Evolutionary conservation across 192 early-diverging fungal genomes (phyloP).

Genomic region (Dimargaris cristalligena): DNA sequence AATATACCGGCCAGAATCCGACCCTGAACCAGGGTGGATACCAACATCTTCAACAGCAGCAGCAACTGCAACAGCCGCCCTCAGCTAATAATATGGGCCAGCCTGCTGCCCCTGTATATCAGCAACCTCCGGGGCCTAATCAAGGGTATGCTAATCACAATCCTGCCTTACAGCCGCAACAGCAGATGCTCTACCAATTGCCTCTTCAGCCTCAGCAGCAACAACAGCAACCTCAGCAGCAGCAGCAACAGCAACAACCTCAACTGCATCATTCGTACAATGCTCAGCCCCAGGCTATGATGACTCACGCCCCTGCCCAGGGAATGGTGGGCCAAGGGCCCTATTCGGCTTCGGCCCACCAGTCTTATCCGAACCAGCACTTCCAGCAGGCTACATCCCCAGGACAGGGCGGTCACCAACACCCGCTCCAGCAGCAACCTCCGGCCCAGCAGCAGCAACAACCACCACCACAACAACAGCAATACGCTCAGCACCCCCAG

Average conservation of each 20-base stretch:
- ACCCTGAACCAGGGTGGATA: not conserved
- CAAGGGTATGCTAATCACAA: not conserved
- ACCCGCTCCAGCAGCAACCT: slow-evolving; percentile 1
- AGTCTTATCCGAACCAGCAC: not conserved
- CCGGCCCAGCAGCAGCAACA: not conserved
- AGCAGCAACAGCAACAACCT: not conserved
- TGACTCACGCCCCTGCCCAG: not conserved
- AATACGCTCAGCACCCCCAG: not conserved
- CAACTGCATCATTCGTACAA: not conserved
- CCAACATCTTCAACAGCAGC: not conserved
- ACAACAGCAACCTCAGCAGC: not conserved
- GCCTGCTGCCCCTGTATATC: not conserved
- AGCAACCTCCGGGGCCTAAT: not conserved
- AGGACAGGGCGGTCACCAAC: not conserved
- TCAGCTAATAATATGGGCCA: not conserved
- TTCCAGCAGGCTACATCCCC: not conserved
- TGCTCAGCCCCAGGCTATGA: not conserved
- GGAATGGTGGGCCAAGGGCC: too few relatives aligned
- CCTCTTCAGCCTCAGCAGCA: not conserved
- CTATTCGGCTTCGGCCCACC: not conserved
- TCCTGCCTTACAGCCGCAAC: not conserved
- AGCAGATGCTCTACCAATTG: too few relatives aligned
- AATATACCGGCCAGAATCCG: not conserved
- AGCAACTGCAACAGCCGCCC: not conserved
- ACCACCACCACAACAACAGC: not conserved